phyloP scores from a whole-genome alignment of 2,329 filamentous ascomycete species.

The Herpotrichia juniperi region DNA sequence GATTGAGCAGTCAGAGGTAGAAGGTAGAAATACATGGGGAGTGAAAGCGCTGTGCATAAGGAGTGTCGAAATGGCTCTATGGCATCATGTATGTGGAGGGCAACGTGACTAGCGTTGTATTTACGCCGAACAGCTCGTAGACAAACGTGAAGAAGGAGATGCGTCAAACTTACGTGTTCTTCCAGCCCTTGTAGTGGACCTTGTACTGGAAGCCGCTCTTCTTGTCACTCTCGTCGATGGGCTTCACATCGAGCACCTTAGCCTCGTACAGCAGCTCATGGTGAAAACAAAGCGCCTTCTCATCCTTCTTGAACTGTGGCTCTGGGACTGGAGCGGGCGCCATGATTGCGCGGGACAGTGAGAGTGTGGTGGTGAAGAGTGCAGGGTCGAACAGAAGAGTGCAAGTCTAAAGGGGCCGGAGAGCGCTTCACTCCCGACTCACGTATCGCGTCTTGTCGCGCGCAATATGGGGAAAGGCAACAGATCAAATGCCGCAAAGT shows the following conservation, averaged over 20 bases:
- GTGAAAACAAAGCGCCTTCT: constrained; percentile 96
- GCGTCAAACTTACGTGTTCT: constrained; percentile 75
- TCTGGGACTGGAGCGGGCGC: constrained; percentile 63
- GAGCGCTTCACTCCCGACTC: neutral
- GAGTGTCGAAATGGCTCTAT: neutral
- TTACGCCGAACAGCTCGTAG: constrained; percentile 4
- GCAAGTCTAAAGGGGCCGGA: neutral
- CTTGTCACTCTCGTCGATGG: constrained; percentile 67
- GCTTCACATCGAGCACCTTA: constrained; percentile 83
- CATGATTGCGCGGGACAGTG: constrained; percentile 27
- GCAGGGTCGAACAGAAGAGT: constrained; percentile 7
- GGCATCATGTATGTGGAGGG: neutral
- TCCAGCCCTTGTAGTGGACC: constrained; percentile 99
- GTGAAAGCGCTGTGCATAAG: neutral
- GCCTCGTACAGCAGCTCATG: constrained; percentile 97
- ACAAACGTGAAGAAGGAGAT: neutral
- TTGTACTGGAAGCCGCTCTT: constrained; percentile 83
- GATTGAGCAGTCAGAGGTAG: neutral
- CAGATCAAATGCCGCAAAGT: constrained; percentile 8
- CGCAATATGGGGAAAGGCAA: constrained; percentile 8
- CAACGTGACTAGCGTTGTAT: constrained; percentile 16
- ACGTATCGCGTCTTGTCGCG: constrained; percentile 9
- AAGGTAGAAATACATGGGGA: neutral
- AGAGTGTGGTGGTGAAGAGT: constrained; percentile 15
- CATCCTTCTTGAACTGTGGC: constrained; percentile 72